phyloP scores from a whole-genome alignment of 371 early-diverging fungal species.

The Lichtheimia hyalospora region DNA sequence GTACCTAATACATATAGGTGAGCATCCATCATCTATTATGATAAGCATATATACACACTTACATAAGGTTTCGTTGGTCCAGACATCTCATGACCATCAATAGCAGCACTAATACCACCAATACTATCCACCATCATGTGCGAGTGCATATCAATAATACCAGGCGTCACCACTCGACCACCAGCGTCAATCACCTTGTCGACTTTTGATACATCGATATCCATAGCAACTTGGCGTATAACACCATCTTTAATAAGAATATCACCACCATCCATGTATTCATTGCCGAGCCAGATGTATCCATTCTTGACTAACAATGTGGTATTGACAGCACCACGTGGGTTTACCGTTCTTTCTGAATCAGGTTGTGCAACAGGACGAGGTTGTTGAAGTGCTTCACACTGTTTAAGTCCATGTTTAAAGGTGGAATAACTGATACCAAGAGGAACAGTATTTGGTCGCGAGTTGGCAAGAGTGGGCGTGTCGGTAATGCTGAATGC shows the following conservation, averaged over 20 bases:
- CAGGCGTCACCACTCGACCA: conserved; percentile 75
- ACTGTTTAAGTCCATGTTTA: background rate
- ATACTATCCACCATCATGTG: conserved; percentile 64
- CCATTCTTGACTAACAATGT: background rate
- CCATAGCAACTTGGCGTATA: background rate
- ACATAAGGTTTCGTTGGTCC: conserved; percentile 62
- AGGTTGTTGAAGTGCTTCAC: background rate
- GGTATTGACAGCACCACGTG: background rate
- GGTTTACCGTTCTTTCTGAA: background rate
- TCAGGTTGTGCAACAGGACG: no score
- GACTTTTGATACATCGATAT: no score
- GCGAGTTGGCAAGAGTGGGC: no score
- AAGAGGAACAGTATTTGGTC: background rate
- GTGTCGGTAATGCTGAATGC: no score
- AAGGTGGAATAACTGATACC: background rate
- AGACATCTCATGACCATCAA: conserved; percentile 74
- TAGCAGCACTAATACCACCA: conserved; percentile 51
- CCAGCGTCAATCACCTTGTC: conserved; percentile 54
- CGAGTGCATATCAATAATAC: conserved; percentile 81
- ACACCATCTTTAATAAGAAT: background rate
- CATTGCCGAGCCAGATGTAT: background rate
- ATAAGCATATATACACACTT: background rate
- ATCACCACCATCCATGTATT: background rate
- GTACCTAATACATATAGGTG: conserved; percentile 28
- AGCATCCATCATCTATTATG: background rate